Conservation (phyloP, 2,329 filamentous ascomycete genomes). For the Exophiala calicioides region DNA sequence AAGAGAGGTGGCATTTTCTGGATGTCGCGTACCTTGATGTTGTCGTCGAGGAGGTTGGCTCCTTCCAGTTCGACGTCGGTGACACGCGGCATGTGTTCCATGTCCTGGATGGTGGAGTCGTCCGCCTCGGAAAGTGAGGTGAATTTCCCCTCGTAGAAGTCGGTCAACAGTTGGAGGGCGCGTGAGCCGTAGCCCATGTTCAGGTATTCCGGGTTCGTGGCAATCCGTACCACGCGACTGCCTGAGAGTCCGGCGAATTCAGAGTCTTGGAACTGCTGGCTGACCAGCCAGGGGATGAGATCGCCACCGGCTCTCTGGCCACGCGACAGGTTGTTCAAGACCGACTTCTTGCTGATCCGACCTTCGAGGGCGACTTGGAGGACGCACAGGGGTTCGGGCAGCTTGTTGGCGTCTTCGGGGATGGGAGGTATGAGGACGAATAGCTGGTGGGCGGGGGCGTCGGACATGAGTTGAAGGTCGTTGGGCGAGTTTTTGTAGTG, state of each 20-base stretch:
- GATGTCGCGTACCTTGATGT: conserved; percentile 87
- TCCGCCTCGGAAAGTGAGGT: conserved; percentile 73
- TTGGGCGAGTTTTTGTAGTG: conserved; percentile 99
- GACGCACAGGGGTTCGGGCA: conserved; percentile 92
- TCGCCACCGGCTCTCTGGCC: conserved; percentile 89
- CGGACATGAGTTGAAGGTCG: conserved; percentile 97
- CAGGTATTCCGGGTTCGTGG: conserved; percentile 91
- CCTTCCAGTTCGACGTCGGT: conserved; percentile 80
- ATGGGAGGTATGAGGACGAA: conserved; percentile 91
- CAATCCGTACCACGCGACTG: conserved; percentile 88
- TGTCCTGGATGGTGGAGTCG: conserved; percentile 40
- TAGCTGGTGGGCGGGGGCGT: conserved; percentile 93
- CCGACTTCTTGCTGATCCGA: conserved; percentile 88
- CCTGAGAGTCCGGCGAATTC: conserved; percentile 93
- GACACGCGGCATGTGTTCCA: conserved; percentile 70
- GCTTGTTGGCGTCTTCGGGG: conserved; percentile 70
- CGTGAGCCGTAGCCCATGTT: conserved; percentile 92
- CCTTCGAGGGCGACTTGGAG: conserved; percentile 94
- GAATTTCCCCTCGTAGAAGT: conserved; percentile 96
- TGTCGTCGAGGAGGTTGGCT: conserved; percentile 76
- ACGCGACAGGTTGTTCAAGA: conserved; percentile 83
- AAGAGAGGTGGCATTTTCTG: conserved; percentile 92
- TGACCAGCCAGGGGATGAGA: conserved; percentile 95
- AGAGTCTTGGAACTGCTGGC: conserved; percentile 96
- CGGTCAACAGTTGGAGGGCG: conserved; percentile 79